These are phyloP conservation scores for Trichomonas tenax DNA, from an alignment of 208 protist genomes.

Conservation along the genomic window DNA sequence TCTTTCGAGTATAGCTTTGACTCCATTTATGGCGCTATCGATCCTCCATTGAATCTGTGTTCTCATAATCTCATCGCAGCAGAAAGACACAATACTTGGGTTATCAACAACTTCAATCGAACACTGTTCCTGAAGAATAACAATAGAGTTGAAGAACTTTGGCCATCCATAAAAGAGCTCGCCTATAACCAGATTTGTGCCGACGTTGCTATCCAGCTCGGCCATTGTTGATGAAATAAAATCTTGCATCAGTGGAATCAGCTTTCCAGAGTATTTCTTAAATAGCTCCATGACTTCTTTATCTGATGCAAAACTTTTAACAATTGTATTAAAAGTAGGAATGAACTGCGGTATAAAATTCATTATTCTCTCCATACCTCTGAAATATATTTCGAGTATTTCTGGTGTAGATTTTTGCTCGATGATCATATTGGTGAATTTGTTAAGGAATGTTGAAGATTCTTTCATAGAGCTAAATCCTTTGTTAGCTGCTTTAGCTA, in stretches of 20 bases:
- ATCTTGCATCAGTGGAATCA: not conserved
- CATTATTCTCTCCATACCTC: not conserved
- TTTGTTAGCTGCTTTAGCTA: not conserved
- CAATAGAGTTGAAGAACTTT: not conserved
- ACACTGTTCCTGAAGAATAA: not conserved
- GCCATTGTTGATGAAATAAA: not conserved
- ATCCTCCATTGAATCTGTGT: not conserved
- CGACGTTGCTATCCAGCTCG: not conserved
- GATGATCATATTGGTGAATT: not conserved
- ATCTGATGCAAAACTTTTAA: not conserved
- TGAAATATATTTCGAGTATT: not conserved
- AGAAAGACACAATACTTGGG: not conserved
- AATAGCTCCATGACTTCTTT: not conserved
- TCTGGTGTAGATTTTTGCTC: not conserved
- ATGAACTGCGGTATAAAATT: not conserved
- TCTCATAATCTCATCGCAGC: not conserved
- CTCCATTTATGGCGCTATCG: not conserved
- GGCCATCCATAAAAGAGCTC: not conserved
- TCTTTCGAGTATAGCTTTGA: not conserved
- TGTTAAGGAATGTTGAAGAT: not conserved
- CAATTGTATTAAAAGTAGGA: not conserved
- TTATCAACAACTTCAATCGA: not conserved
- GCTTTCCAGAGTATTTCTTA: not conserved
- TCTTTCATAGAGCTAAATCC: not conserved
- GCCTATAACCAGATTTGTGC: not conserved